Evolutionary conservation across 345 rosid genomes (phyloP), one percentile per base, ranked within the genome.

Genomic region (Eutrema yunnanense): DNA sequence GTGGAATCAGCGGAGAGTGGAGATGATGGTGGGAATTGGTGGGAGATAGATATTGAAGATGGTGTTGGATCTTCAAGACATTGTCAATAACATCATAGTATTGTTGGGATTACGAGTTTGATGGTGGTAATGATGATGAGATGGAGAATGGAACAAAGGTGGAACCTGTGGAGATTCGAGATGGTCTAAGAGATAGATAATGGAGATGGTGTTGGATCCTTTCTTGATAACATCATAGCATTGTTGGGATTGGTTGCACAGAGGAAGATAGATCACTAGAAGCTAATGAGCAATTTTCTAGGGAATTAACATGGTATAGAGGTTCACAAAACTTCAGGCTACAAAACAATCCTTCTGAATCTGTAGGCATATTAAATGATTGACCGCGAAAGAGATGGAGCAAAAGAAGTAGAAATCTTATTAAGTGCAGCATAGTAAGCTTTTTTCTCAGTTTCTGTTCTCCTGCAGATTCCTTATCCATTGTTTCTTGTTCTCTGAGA

Each of bases 11-110:
- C 36, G 38, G 75, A 56, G 13, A 75, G 47, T 61, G 80, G 79
- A 66, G 77, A 76, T 74, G 51, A 74, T 74, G 51, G 33, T n/a
- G 74, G 85, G 59, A 78, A 81, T 70, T 88, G 92, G 89, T 86
- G 96, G 92, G 85, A 90, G 73, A 49, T 88, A 65, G 86, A 83
- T 53, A 69, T 85, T 53, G 86, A 81, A 76, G 75, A 83, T 27
- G 74, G 78, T 58, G 67, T 16, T 49, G 68, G 56, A 72, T 71
- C 75, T 65, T 71, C 74, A 13, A 75, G 37, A 56, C 29, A 72
- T 38, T 47, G 70, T 55, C 40, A 0, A 64, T 27, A 43, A 73
- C 56, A 73, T 26, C 10, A 43, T 42, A 19, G 3, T 36, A 33
- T 72, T 51, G 37, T 71, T 13, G 2, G 63, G 65, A 58, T 70